Evolutionary conservation across 192 early-diverging fungal genomes (phyloP).

Genomic region (Podila epicladia): DNA sequence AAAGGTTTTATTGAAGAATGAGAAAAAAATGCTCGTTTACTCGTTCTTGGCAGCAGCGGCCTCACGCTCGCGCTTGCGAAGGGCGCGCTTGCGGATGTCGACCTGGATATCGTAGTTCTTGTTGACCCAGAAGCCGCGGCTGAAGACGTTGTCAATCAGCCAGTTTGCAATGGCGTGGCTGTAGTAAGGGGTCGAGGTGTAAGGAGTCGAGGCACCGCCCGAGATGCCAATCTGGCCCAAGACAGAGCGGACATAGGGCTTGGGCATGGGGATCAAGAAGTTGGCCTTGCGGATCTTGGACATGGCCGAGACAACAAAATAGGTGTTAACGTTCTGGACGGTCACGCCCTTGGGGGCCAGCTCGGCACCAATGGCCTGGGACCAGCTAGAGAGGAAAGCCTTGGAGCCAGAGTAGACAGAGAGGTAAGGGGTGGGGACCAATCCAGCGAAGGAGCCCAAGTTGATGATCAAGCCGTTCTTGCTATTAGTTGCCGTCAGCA

Average conservation of each 20-base stretch:
- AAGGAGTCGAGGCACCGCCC: slow-evolving; percentile 70
- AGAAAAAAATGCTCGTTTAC: slow-evolving; percentile 20
- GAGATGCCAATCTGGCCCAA: slow-evolving; percentile 75
- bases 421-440: slow-evolving; percentile 84
- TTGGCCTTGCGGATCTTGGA: slow-evolving; percentile 88
- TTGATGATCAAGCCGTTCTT: slow-evolving; percentile 90
- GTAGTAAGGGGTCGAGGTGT: slow-evolving; percentile 72
- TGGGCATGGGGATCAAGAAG: slow-evolving; percentile 83
- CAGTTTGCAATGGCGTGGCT: slow-evolving; percentile 77
- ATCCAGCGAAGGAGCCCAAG: slow-evolving; percentile 89
- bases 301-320: slow-evolving; percentile 97
- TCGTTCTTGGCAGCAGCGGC: slow-evolving; percentile 59
- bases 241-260: slow-evolving; percentile 79
- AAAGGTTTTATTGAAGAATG: too few relatives aligned
- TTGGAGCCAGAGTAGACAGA: slow-evolving; percentile 95
- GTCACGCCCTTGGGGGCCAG: slow-evolving; percentile 72
- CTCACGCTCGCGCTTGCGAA: slow-evolving; percentile 75
- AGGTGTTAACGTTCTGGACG: slow-evolving; percentile 94
- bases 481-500: slow-evolving; percentile 35
- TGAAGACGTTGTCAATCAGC: slow-evolving; percentile 70
- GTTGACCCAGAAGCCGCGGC: slow-evolving; percentile 65
- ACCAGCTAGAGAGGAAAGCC: slow-evolving; percentile 91
- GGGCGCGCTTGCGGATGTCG: slow-evolving; percentile 76
- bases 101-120: slow-evolving; percentile 68
- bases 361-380: slow-evolving; percentile 88